phyloP scores from a whole-genome alignment of 2,329 filamentous ascomycete species.

The Plenodomus lindquistii region DNA sequence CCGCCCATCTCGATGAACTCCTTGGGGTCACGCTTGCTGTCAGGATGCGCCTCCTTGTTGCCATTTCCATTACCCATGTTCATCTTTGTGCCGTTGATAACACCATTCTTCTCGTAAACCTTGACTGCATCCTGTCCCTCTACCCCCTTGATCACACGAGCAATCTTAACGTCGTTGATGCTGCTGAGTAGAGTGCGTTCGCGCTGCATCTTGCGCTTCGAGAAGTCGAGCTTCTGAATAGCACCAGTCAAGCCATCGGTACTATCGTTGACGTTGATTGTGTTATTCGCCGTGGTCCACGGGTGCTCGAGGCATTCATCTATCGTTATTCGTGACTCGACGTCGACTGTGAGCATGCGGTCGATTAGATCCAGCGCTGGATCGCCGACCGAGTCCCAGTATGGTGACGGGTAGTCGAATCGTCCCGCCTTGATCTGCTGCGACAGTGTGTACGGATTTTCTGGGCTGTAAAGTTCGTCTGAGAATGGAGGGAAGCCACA shows the following conservation, averaged over 20 bases:
- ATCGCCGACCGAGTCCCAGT: slow-evolving; percentile 90
- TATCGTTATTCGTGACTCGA: slow-evolving; percentile 80
- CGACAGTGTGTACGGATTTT: slow-evolving; percentile 84
- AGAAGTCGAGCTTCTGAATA: slow-evolving; percentile 79
- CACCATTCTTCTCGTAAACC: slow-evolving; percentile 46
- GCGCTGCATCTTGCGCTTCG: slow-evolving; percentile 75
- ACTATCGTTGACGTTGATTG: slow-evolving; percentile 71
- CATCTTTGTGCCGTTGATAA: slow-evolving; percentile 24
- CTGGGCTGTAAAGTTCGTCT: slow-evolving; percentile 79
- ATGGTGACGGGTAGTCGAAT: slow-evolving; percentile 94
- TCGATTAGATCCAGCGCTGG: slow-evolving; percentile 92
- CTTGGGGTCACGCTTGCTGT: slow-evolving; percentile 66
- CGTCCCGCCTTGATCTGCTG: slow-evolving; percentile 87
- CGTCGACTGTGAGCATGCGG: slow-evolving; percentile 87
- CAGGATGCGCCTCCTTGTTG: slow-evolving; percentile 65
- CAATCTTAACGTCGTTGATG: slow-evolving; percentile 74
- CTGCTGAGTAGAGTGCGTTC: slow-evolving; percentile 84
- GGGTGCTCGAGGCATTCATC: slow-evolving; percentile 91
- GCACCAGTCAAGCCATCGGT: slow-evolving; percentile 92
- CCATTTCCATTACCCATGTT: slow-evolving; percentile 11
- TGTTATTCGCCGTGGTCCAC: slow-evolving; percentile 69
- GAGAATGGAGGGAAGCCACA: slow-evolving; percentile 98
- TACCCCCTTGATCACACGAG: slow-evolving; percentile 61
- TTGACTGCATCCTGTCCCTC: slow-evolving; percentile 52
- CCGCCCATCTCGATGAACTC: slow-evolving; percentile 87